Evolutionary conservation across 2,329 filamentous ascomycete genomes (phyloP).

Genomic region (Pseudogymnoascus sp.): DNA sequence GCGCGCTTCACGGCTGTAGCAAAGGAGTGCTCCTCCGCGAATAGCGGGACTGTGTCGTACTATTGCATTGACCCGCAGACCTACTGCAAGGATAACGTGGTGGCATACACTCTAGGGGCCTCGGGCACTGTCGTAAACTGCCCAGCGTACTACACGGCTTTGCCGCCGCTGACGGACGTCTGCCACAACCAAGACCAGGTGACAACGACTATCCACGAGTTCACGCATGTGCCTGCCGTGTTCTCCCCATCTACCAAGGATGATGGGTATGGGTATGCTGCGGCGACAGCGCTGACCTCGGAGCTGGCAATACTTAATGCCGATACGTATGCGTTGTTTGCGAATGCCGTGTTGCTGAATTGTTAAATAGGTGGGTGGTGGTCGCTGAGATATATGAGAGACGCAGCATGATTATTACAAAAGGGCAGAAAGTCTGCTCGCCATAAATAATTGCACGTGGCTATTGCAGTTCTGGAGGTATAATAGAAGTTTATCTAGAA

Average conservation of each 20-base stretch:
- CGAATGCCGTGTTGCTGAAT: slow-evolving; percentile 37
- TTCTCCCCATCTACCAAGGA: slow-evolving; percentile 49
- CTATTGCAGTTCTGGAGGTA: background rate
- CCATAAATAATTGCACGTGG: background rate
- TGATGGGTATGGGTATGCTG: slow-evolving; percentile 47
- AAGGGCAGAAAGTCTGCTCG: background rate
- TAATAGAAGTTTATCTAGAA: background rate
- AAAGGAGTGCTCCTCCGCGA: slow-evolving; percentile 44
- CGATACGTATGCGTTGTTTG: slow-evolving; percentile 50
- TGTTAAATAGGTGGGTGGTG: slow-evolving; percentile 27
- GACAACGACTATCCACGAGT: slow-evolving; percentile 56
- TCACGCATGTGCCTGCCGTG: slow-evolving; percentile 50
- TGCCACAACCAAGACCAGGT: slow-evolving; percentile 60
- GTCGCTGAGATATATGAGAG: background rate
- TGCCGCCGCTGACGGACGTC: slow-evolving; percentile 38
- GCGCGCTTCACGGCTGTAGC: slow-evolving; percentile 44
- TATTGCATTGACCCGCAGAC: slow-evolving; percentile 51
- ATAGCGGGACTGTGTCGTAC: slow-evolving; percentile 39
- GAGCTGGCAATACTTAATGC: slow-evolving; percentile 51
- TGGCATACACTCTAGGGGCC: slow-evolving; percentile 53
- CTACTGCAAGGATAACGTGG: slow-evolving; percentile 40
- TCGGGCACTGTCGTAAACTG: slow-evolving; percentile 52
- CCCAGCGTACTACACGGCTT: slow-evolving; percentile 46
- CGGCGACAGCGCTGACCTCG: slow-evolving; percentile 35
- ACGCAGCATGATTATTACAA: background rate